A percentile compares a stretch with the other conserved stretches of the same genome.
Conservation (phyloP, 345 rosid species). For the Syzygium aromaticum region DNA sequence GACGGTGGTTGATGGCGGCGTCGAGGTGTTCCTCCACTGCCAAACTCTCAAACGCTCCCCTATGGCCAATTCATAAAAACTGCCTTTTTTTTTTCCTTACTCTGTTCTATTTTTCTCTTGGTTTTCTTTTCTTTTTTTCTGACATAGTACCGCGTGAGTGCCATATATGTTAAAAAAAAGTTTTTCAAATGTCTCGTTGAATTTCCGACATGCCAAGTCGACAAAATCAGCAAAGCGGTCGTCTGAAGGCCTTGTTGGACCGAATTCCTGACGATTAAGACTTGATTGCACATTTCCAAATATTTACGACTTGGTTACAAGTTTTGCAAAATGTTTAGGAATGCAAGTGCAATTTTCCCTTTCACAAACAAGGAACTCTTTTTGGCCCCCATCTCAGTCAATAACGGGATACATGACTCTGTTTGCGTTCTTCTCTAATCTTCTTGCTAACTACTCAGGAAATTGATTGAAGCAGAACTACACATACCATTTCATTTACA, state of each 20-base stretch:
- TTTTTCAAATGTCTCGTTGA: neutral
- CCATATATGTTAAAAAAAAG: accelerated
- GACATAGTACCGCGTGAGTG: neutral
- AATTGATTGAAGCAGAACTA: neutral
- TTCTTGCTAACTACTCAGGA: neutral
- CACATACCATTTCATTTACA: neutral
- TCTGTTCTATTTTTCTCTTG: neutral
- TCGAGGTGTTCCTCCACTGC: neutral
- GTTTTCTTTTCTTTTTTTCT: neutral
- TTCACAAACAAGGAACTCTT: neutral
- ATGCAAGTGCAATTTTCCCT: neutral
- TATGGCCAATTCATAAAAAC: neutral
- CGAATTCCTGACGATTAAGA: neutral
- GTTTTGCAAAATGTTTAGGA: neutral
- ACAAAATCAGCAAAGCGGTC: neutral
- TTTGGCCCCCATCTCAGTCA: neutral
- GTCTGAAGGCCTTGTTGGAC: neutral
- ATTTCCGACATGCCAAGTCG: neutral
- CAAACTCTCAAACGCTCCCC: neutral
- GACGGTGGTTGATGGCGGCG: neutral
- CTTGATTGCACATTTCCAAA: neutral
- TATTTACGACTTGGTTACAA: neutral
- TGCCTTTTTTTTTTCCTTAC: neutral
- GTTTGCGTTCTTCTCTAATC: neutral
- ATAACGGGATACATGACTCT: neutral